Base-by-base conservation (phyloP, 805 yeast species). In the Zygosaccharomyces pseudorouxii region DNA sequence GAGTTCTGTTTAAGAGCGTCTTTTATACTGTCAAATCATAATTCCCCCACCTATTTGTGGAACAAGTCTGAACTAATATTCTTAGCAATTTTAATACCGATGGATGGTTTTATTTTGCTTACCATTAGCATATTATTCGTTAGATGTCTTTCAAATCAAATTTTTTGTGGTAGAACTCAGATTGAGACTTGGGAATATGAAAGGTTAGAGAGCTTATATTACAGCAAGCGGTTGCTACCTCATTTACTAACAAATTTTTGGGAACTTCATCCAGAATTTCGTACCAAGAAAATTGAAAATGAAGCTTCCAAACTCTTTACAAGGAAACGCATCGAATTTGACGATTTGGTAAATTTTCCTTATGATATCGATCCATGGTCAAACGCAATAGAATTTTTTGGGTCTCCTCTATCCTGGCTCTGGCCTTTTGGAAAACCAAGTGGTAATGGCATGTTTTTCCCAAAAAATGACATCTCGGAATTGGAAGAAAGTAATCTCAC, bases 121-220 rank as follows among this genome's bases (percentile, higher is more conserved):
- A 74, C 90, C 0, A 77, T 93, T 2, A 60, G 74, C 0, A 55
- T 86, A 3, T 70, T 93, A 47, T 71, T 81, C 16, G 40, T 82
- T 1, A 74, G 97, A 56, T 83, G 89, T 46, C 14, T 84, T 1
- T 63, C 71, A 35, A 80, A 81, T 59, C 70, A 80, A 52, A 53
- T 77, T 1, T 62, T 78, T 44, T 67, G 72, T 25, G 96, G 97
- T 22, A 83, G 79, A 77, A 82, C 97, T 1, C 95, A 88, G 62
- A 90, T 92, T 46, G 99, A 92, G 68, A 72, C 77, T 2, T 92
- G 99, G 99, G 98, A 92, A 59, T 65, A 73, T 65, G 98, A 93
- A 55, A 75, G 98, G 55, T 72, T 88, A 1, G 89, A 81, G 45
- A 70, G 81, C 3, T 85, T 85, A 53, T 77, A 81, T 49, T 73